Conservation (phyloP, 805 yeast species). For the Yarrowia sp. region DNA sequence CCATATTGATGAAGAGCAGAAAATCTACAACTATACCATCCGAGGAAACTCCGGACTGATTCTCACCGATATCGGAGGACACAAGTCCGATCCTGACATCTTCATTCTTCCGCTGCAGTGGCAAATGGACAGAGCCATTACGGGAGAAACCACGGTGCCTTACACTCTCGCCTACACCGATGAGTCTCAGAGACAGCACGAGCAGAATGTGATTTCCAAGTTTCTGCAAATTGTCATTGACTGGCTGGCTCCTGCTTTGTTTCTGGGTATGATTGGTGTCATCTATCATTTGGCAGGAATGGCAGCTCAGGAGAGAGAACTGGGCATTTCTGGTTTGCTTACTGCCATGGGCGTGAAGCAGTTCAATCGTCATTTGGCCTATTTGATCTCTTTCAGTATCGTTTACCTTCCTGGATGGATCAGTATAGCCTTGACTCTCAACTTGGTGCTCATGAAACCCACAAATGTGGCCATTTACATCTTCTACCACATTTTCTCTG, state of each 20-base stretch:
- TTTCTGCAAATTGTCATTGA: constrained; percentile 46
- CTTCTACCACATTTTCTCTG: constrained; percentile 48
- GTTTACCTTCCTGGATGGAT: constrained; percentile 51
- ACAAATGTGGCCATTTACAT: constrained; percentile 46
- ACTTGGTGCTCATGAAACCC: constrained; percentile 45
- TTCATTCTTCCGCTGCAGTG: constrained; percentile 50
- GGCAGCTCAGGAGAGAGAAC: constrained; percentile 49
- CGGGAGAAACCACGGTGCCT: constrained; percentile 45
- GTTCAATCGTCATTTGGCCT: constrained; percentile 46
- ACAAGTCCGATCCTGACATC: constrained; percentile 47
- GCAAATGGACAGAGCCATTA: constrained; percentile 50
- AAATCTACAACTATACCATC: constrained; percentile 50
- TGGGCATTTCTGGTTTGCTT: constrained; percentile 48
- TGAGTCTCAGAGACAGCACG: constrained; percentile 44
- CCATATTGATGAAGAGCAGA: constrained; percentile 44
- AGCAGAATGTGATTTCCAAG: constrained; percentile 45
- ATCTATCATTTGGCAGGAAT: constrained; percentile 51
- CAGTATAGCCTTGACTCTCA: constrained; percentile 45
- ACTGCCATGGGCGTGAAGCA: constrained; percentile 49
- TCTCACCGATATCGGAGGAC: constrained; percentile 45
- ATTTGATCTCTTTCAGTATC: constrained; percentile 46
- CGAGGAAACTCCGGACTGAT: constrained; percentile 49
- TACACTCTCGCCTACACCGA: constrained; percentile 49
- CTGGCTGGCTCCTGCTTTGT: constrained; percentile 50
- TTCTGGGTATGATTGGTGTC: constrained; percentile 51